Evolutionary conservation across 768 basidiomycete species (phyloP).

Genomic region (Leccinum ochraceum): DNA sequence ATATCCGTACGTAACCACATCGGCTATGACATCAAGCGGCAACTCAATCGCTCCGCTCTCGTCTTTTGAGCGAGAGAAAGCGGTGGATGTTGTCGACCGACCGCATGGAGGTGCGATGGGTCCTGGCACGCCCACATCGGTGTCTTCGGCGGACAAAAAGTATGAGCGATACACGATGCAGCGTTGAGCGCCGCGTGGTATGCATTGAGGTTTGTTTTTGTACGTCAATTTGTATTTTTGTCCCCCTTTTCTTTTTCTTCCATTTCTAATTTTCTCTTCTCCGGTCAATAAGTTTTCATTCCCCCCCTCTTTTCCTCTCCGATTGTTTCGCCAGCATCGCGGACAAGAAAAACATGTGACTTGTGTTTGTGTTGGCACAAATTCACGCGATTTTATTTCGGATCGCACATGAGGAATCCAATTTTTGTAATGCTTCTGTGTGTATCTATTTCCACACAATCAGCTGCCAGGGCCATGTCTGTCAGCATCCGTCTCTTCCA

Average conservation of each 20-base stretch:
- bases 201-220: neutral
- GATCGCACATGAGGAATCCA: neutral
- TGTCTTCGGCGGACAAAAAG: constrained; percentile 37
- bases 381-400: neutral
- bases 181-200: constrained; percentile 14
- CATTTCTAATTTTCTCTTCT: neutral
- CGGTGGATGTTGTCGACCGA: constrained; percentile 37
- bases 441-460: neutral
- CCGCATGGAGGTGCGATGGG: constrained; percentile 18
- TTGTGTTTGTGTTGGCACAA: neutral
- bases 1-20: constrained; percentile 41
- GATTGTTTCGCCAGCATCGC: neutral
- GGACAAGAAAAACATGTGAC: neutral
- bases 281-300: neutral
- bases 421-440: neutral
- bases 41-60: constrained; percentile 31
- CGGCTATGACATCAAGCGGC: constrained; percentile 37
- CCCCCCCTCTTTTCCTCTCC: neutral
- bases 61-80: constrained; percentile 58
- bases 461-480: neutral
- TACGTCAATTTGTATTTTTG: constrained; percentile 4
- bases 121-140: constrained; percentile 41
- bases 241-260: constrained; percentile 7
- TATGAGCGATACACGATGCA: constrained; percentile 32
- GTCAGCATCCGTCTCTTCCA: neutral